Conservation (phyloP, 2,329 filamentous ascomycete species). For the Pyrenochaeta sp. region DNA sequence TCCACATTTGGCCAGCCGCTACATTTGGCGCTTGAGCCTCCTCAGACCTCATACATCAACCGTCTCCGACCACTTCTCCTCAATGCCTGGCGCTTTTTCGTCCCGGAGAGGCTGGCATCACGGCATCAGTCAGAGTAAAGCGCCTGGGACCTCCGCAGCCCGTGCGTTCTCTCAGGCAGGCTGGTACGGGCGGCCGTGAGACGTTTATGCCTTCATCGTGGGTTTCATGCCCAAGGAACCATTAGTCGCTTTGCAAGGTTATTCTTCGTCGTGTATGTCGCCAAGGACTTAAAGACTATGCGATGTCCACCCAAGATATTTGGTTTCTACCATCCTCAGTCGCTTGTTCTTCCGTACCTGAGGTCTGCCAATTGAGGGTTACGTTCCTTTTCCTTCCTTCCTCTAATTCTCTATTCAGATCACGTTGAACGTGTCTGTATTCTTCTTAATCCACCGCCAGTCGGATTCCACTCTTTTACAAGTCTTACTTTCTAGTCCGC, state of each 20-base stretch:
- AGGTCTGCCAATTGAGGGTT: constrained; percentile 48
- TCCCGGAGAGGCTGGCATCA: constrained; percentile 31
- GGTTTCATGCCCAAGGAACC: constrained; percentile 51
- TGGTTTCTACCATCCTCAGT: constrained; percentile 44
- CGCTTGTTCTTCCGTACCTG: constrained; percentile 36
- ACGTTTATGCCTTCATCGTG: constrained; percentile 50
- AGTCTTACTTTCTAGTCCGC: constrained; percentile 26
- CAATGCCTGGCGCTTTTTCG: constrained; percentile 44
- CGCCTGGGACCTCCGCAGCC: constrained; percentile 36
- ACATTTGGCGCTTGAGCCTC: constrained; percentile 31
- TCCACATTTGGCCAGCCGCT: constrained; percentile 23
- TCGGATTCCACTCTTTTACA: constrained; percentile 48
- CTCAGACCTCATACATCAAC: constrained; percentile 43
- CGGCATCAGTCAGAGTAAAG: constrained; percentile 38
- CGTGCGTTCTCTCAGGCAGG: constrained; percentile 38
- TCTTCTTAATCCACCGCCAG: constrained; percentile 50
- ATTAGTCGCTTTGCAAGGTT: constrained; percentile 40
- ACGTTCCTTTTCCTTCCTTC: constrained; percentile 52
- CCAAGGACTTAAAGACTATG: constrained; percentile 49
- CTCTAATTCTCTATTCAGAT: constrained; percentile 48
- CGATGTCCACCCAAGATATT: constrained; percentile 37
- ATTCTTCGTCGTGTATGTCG: constrained; percentile 32
- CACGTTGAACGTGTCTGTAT: constrained; percentile 54
- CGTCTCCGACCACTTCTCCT: constrained; percentile 43
- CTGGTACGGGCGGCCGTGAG: constrained; percentile 44